Evolutionary conservation across 2,329 filamentous ascomycete species (phyloP).

Genomic region (Colletotrichum sp.): DNA sequence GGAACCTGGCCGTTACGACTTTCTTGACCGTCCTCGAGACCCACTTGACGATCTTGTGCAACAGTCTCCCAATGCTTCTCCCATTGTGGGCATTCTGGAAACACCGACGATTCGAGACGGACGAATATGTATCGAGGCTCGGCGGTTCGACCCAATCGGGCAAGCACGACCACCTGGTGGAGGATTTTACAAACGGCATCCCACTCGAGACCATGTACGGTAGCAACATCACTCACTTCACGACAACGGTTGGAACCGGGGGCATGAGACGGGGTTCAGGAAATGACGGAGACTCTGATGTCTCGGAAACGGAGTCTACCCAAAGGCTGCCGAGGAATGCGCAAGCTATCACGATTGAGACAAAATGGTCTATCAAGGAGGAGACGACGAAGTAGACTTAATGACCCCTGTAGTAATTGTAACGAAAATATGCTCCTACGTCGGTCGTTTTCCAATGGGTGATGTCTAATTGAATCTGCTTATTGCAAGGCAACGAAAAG

Average conservation of each 20-base stretch:
- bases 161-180: conserved; percentile 5
- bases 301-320: neutral
- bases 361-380: conserved; percentile 7
- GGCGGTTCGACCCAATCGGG: conserved; percentile 1
- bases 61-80: conserved; percentile 25
- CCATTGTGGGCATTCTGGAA: conserved; percentile 4
- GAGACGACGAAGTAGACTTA: neutral
- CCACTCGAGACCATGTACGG: conserved; percentile 8
- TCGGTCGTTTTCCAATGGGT: neutral
- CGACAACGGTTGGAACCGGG: neutral
- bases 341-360: conserved; percentile 1
- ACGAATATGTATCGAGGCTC: neutral
- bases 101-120: conserved; percentile 2
- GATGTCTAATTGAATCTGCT: neutral
- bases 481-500: neutral
- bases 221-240: neutral
- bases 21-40: conserved; percentile 27
- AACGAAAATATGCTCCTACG: neutral
- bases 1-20: conserved; percentile 25
- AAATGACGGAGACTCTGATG: neutral
- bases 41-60: conserved; percentile 26
- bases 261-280: neutral
- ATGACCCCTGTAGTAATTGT: neutral
- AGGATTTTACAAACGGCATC: conserved; percentile 5
- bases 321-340: neutral